phyloP scores from a whole-genome alignment of 805 yeast genomes.

The Candida maltosa region DNA sequence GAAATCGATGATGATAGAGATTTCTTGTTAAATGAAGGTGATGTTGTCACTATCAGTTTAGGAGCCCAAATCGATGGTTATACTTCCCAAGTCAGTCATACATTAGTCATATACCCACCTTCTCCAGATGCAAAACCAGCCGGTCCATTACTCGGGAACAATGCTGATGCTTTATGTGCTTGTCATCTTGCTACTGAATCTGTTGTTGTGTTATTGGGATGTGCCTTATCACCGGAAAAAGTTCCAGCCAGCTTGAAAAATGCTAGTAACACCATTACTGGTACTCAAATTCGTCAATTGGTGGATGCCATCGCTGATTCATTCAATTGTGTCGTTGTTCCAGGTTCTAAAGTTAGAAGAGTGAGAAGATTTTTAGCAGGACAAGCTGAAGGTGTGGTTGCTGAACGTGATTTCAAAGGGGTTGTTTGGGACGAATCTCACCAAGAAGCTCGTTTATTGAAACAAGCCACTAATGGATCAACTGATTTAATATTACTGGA shows the following conservation, averaged over 20 bases:
- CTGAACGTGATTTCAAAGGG: conserved; percentile 90
- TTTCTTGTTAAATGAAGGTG: conserved; percentile 63
- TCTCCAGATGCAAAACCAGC: conserved; percentile 45
- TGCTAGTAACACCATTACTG: conserved; percentile 50
- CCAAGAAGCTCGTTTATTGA: conserved; percentile 61
- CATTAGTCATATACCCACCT: conserved; percentile 77
- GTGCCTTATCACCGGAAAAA: conserved; percentile 72
- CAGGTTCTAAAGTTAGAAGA: conserved; percentile 90
- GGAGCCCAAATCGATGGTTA: conserved; percentile 97
- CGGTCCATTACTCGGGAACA: conserved; percentile 79
- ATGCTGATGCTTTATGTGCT: conserved; percentile 89
- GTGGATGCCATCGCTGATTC: conserved; percentile 87
- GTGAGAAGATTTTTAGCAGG: conserved; percentile 93
- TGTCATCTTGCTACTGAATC: conserved; percentile 87
- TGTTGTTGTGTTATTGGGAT: conserved; percentile 71
- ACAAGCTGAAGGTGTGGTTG: conserved; percentile 88
- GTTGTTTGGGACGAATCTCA: conserved; percentile 83
- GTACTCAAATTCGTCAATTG: conserved; percentile 63
- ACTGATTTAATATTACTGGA: conserved; percentile 12
- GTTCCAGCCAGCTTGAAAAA: conserved; percentile 51
- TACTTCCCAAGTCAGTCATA: conserved; percentile 83
- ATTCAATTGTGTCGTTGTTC: conserved; percentile 81
- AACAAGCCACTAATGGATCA: conserved; percentile 26
- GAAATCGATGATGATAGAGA: conserved; percentile 60
- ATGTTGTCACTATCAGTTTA: conserved; percentile 75